These are phyloP conservation scores for Neostapfia colusana DNA, from an alignment of 176 grass and related monocot species.

Conservation along the genomic window DNA sequence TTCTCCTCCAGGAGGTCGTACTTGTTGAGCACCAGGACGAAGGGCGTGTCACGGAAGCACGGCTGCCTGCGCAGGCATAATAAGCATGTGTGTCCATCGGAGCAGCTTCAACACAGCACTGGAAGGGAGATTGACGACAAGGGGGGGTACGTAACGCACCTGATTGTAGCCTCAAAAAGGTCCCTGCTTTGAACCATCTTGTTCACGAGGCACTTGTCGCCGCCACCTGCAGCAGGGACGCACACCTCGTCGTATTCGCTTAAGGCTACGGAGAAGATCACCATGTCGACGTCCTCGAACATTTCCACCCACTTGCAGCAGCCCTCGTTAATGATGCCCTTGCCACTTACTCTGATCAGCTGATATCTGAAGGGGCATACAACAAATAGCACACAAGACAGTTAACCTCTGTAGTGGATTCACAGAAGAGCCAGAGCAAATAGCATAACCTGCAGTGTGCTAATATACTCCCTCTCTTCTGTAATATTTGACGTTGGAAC, in stretches of 20 bases:
- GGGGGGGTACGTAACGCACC: constrained; percentile 31
- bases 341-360: constrained; percentile 76
- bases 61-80: constrained; percentile 72
- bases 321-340: constrained; percentile 85
- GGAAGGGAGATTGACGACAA: background rate
- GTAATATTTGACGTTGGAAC: too few species aligned
- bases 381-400: constrained; percentile 16
- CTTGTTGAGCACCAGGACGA: constrained; percentile 93
- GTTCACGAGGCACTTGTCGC: constrained; percentile 50
- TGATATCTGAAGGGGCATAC: constrained; percentile 63
- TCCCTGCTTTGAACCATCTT: constrained; percentile 94
- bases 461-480: too few species aligned
- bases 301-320: constrained; percentile 99
- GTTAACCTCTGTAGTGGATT: constrained; percentile 3
- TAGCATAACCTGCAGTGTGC: background rate
- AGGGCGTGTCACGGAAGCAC: constrained; percentile 76
- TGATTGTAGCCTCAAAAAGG: constrained; percentile 87
- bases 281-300: constrained; percentile 90
- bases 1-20: constrained; percentile 91
- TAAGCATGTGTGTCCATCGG: background rate
- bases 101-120: background rate
- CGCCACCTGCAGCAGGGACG: constrained; percentile 33
- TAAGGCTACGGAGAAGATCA: constrained; percentile 83
- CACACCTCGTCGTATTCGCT: constrained; percentile 78
- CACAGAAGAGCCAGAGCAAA: background rate